These are phyloP conservation scores for Annulohypoxylon maeteangense DNA, from an alignment of 495 filamentous ascomycete species.

Conservation along the genomic window DNA sequence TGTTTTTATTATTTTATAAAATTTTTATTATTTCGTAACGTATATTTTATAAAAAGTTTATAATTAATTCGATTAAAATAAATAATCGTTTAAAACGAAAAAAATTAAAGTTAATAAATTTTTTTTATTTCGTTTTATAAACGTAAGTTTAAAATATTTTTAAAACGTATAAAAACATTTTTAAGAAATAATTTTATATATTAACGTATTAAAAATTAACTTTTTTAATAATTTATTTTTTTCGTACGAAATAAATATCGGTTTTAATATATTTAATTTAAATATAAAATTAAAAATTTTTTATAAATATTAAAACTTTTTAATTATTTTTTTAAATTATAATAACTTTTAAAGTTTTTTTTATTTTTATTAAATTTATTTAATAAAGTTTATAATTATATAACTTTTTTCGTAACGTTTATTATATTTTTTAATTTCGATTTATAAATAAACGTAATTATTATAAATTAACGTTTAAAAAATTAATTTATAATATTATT, in stretches of 20 bases:
- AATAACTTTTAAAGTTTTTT: not conserved
- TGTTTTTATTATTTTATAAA: not conserved
- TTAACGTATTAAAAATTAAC: not conserved
- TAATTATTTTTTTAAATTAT: slow-evolving; percentile 2
- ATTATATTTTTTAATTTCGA: slow-evolving; percentile 1
- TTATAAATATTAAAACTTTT: not conserved
- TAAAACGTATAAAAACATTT: not conserved
- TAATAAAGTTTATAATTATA: not conserved
- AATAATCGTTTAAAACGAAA: not conserved
- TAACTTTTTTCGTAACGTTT: not conserved
- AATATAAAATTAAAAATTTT: not conserved
- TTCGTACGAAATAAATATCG: not conserved
- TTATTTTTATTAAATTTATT: not conserved
- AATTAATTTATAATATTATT: not conserved
- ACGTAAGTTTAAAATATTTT: not conserved
- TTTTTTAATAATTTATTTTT: not conserved
- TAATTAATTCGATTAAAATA: not conserved
- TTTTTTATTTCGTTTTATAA: not conserved
- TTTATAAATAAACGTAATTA: not conserved
- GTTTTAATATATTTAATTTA: not conserved
- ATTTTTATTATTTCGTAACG: not conserved
- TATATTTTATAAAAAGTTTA: not conserved
- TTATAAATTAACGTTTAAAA: not conserved
- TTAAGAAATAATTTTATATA: not conserved
- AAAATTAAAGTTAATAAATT: not conserved